These are phyloP conservation scores for Globisporangium middletonii DNA, from an alignment of 352 stramenopile genomes.

Conservation along the genomic window DNA sequence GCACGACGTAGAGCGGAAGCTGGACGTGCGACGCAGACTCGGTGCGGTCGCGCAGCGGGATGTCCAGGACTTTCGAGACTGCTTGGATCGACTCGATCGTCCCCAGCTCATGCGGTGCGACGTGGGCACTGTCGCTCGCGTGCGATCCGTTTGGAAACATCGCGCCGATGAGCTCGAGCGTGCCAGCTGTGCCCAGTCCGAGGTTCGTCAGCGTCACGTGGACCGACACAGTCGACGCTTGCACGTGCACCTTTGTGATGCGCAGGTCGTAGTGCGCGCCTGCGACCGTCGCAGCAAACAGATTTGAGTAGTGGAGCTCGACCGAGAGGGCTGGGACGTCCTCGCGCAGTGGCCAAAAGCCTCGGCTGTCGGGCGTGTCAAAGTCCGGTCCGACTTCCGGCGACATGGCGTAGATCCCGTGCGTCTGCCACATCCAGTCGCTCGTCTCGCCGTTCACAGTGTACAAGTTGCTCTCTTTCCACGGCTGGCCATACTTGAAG, in stretches of 20 bases:
- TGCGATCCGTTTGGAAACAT: constrained; percentile 27
- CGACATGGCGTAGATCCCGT: constrained; percentile 83
- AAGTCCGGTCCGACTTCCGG: constrained; percentile 75
- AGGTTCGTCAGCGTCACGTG: constrained; percentile 30
- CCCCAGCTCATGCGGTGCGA: constrained; percentile 16
- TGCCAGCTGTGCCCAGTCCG: constrained; percentile 22
- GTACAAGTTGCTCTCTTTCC: constrained; percentile 82
- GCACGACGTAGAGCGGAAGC: constrained; percentile 31
- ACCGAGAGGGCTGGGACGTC: constrained; percentile 50
- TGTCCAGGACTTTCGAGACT: constrained; percentile 4
- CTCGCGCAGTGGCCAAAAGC: constrained; percentile 64
- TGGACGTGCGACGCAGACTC: constrained; percentile 4
- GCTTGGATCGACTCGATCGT: constrained; percentile 9
- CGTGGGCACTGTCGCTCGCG: constrained; percentile 18
- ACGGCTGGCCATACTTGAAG: constrained; percentile 72
- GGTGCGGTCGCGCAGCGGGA: constrained; percentile 6
- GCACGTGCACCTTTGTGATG: constrained; percentile 19
- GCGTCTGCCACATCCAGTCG: constrained; percentile 80
- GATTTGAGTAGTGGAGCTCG: constrained; percentile 74
- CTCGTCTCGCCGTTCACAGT: constrained; percentile 85
- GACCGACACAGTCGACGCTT: constrained; percentile 17
- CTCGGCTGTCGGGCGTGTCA: constrained; percentile 20
- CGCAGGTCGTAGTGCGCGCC: constrained; percentile 50
- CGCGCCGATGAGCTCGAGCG: constrained; percentile 30
- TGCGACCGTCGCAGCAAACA: constrained; percentile 40